These are phyloP conservation scores for Teunomyces aglyptinius DNA, from an alignment of 805 yeast genomes.

Conservation along the genomic window DNA sequence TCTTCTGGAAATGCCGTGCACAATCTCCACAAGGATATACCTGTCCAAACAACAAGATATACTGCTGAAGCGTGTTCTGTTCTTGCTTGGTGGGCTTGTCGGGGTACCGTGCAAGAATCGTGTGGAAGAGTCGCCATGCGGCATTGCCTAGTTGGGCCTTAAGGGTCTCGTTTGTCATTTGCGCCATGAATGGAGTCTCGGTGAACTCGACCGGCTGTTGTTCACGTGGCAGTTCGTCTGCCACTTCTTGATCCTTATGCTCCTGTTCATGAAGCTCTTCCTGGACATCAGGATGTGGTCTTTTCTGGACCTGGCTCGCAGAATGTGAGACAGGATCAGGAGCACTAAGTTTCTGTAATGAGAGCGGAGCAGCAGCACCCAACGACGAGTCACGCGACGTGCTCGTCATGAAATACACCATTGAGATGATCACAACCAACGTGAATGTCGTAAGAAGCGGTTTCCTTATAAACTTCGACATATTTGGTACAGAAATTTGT, in stretches of 20 bases:
- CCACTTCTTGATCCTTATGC: background rate
- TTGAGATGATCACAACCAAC: constrained; percentile 22
- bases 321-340: background rate
- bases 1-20: constrained; percentile 80
- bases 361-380: constrained; percentile 23
- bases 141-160: constrained; percentile 87
- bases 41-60: constrained; percentile 75
- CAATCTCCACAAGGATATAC: constrained; percentile 98
- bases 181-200: constrained; percentile 73
- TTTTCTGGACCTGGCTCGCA: background rate
- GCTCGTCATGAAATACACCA: constrained; percentile 27
- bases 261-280: background rate
- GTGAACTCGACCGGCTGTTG: constrained; percentile 8
- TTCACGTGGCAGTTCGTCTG: background rate
- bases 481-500: background rate
- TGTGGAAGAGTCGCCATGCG: constrained; percentile 88
- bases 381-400: constrained; percentile 16
- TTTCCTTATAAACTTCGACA: constrained; percentile 20
- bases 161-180: constrained; percentile 83
- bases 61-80: constrained; percentile 58
- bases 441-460: constrained; percentile 27
- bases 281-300: background rate
- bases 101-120: constrained; percentile 89
- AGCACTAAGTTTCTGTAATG: constrained; percentile 10
- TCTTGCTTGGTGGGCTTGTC: constrained; percentile 70